These are phyloP conservation scores for Moelleriella libera DNA, from an alignment of 2,329 filamentous ascomycete species.

Conservation along the genomic window DNA sequence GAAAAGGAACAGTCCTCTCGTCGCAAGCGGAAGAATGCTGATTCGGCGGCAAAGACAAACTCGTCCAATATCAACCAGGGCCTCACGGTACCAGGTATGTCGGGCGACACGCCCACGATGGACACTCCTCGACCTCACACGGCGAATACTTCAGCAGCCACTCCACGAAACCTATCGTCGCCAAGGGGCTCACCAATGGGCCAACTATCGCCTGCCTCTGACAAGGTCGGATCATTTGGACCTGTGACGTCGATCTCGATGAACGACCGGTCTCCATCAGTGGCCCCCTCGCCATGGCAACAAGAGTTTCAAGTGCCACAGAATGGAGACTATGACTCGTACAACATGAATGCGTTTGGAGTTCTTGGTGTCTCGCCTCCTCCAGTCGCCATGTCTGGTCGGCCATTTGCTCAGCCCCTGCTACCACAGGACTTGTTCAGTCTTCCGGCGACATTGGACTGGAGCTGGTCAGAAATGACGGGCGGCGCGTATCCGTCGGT, in stretches of 20 bases:
- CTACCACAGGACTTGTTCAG: constrained; percentile 90
- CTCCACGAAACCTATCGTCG: constrained; percentile 2
- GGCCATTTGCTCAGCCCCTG: constrained; percentile 64
- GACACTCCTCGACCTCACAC: constrained; percentile 4
- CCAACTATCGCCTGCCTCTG: constrained; percentile 14
- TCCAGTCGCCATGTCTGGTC: constrained; percentile 7
- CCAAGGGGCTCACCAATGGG: constrained; percentile 5
- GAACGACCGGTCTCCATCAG: constrained; percentile 29
- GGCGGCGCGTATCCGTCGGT: constrained; percentile 50
- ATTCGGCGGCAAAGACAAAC: constrained; percentile 15
- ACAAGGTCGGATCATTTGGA: constrained; percentile 11
- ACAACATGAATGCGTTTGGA: constrained; percentile 32
- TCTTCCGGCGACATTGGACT: constrained; percentile 91
- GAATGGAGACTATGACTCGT: constrained; percentile 26
- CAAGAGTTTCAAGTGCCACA: constrained; percentile 26
- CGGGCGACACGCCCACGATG: not conserved
- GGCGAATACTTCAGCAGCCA: not conserved
- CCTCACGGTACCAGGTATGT: not conserved
- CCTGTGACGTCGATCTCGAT: constrained; percentile 9
- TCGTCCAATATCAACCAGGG: not conserved
- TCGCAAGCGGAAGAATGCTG: constrained; percentile 70
- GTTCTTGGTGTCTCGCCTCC: constrained; percentile 10
- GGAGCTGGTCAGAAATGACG: constrained; percentile 62
- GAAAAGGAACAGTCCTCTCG: constrained; percentile 71
- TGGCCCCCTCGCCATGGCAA: constrained; percentile 30